Base-by-base conservation (phyloP, 306 rosid species). In the Medicago arabica region DNA sequence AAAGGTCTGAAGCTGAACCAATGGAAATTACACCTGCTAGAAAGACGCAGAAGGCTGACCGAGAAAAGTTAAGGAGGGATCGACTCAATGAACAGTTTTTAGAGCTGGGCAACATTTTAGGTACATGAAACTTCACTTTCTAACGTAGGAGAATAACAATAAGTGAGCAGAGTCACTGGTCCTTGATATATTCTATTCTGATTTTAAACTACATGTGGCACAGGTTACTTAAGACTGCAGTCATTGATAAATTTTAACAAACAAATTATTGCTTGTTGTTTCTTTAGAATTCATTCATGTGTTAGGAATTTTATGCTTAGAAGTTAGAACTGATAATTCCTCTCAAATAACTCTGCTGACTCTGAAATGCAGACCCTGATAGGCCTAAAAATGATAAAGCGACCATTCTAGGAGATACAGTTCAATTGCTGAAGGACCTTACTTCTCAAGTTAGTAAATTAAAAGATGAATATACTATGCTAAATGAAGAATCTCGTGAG, bases 381-480 rank as follows among this genome's bases (percentile, higher is more conserved):
- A 87, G 98, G 79, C 98, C 98, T 41, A 93, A 88, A 79, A 93
- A 91, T 81, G 97, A 93, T 83, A 93, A 91, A 81, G 91, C 93
- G 84, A 88, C 97, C 83, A 86, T 93, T 86, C 64, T 91, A 54
- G 78, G 80, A 3, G 98, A 93, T 73, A 85, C 98, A 43, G 74
- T 91, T 81, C 98, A 88, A 80, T 83, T 91, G 87, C 89, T 93
- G 81, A 93, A 88, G 91, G 98, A 93, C 84, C 85, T 93, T 75
- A 73, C 96, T 39, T 87, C 91, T 10, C 89, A 89, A 88, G 96
- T 93, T 40, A 67, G 89, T 82, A 91, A 88, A 60, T 88, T 89
- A 70, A 91, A 91, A 78, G 80, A 89, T 19, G 97, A 91, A 67
- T 75, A 85, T 85, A 70, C 86, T 68, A 65, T 40, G 39, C 79